Evolutionary conservation across 345 rosid species (phyloP), one percentile per base, ranked within the genome.

Genomic region (Durio zibethinus): DNA sequence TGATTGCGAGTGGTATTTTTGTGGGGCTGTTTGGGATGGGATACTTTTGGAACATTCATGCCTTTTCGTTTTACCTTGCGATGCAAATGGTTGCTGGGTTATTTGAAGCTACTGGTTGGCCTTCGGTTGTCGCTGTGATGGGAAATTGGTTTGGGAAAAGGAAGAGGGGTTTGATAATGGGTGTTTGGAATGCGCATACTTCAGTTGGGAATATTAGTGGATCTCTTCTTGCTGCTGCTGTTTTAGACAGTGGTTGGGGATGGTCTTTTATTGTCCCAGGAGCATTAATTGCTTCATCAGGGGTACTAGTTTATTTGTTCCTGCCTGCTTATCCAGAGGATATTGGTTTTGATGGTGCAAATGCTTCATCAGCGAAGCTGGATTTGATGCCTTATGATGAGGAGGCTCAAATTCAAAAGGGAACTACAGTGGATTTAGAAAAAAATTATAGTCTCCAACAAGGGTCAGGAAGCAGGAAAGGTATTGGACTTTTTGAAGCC

Each of bases 71-170:
- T 74, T 95, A 80, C 56, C 77, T 93, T 72, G 80, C 78, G 16
- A 87, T 92, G 96, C 97, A 92, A 89, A 92, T 95, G 99, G 80
- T 81, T 45, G 97, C 98, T 12, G 98, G 98, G 78, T 80, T 93
- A 80, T 95, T 95, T 83, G 96, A 95, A 77, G 97, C 97, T 5
- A 95, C 97, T 0, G 99, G 98, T 1, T 93, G 99, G 99, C 99
- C 99, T 5, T 95, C 97, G 9, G 99, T 93, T 80, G 99, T 95
- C 78, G 99, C 99, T 42, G 98, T 95, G 12, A 87, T 95, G 16
- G 99, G 97, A 33, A 95, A 93, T 83, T 93, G 99, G 98, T 92
- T 83, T 48, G 98, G 97, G 35, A 95, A 87, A 68, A 90, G 94
- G 88, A 92, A 89, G 86, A 90, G 98, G 77, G 98, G 99, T 1